A percentile compares a stretch with the other conserved stretches of the same genome.
phyloP scores from a whole-genome alignment of 2,329 filamentous ascomycete species.

The Phoma sp. region DNA sequence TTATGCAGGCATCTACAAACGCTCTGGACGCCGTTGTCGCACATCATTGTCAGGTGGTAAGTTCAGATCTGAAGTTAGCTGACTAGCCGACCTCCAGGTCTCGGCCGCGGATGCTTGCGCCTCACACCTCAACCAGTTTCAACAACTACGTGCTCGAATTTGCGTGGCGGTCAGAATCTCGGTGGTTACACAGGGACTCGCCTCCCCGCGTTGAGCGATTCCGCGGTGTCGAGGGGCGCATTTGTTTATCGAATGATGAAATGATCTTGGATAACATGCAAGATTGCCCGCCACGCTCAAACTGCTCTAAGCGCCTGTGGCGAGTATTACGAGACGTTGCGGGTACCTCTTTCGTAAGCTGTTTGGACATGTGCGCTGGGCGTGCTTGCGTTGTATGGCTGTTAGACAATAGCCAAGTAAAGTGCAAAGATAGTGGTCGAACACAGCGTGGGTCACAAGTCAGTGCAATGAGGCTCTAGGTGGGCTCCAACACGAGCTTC shows the following conservation, averaged over 20 bases:
- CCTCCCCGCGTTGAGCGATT: slow-evolving; percentile 30
- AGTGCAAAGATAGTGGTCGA: slow-evolving; percentile 26
- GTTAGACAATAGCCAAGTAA: slow-evolving; percentile 22
- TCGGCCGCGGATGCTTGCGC: slow-evolving; percentile 44
- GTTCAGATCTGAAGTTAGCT: slow-evolving; percentile 22
- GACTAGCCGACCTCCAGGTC: slow-evolving; percentile 22
- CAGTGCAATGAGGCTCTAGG: slow-evolving; percentile 15
- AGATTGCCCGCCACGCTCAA: slow-evolving; percentile 21
- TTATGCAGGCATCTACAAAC: slow-evolving; percentile 39
- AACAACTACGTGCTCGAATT: slow-evolving; percentile 26
- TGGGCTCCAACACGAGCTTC: slow-evolving; percentile 8
- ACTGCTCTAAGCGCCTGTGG: slow-evolving; percentile 11
- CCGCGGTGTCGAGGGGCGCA: slow-evolving; percentile 19
- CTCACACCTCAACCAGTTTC: slow-evolving; percentile 15
- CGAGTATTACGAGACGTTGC: slow-evolving; percentile 32
- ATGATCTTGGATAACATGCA: slow-evolving; percentile 20
- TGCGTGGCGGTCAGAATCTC: slow-evolving; percentile 35
- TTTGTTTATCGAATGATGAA: slow-evolving; percentile 38
- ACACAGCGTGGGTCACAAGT: slow-evolving; percentile 11
- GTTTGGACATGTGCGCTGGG: slow-evolving; percentile 25
- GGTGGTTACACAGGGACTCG: slow-evolving; percentile 33
- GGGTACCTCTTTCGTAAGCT: slow-evolving; percentile 36
- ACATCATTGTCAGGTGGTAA: slow-evolving; percentile 33
- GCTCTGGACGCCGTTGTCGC: slow-evolving; percentile 24
- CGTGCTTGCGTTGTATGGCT: slow-evolving; percentile 23